Base-by-base conservation (phyloP, 257 asterid species). In the Nicotiana undulata region DNA sequence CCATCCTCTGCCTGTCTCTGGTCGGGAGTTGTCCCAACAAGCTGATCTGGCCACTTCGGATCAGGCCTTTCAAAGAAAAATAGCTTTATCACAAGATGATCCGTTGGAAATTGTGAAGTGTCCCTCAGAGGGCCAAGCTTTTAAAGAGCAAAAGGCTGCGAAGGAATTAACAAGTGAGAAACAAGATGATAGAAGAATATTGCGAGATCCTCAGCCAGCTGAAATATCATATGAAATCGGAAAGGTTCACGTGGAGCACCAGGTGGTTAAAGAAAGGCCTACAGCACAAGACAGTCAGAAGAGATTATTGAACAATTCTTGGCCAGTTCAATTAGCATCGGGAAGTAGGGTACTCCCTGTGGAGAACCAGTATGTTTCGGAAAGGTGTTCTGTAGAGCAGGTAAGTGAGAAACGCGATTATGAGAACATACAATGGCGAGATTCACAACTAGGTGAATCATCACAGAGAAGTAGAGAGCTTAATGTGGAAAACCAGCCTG, bases 51-150 rank as follows among this genome's bases (percentile, higher is more conserved):
- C 32, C 29, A 22, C 51, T 37, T 70, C 63, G 20, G 77, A 74
- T 74, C 63, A 17, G 34, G 66, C 55, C 20, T 84, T 70, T 51
- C 70, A 80, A 31, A 40, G 70, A 29, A 34, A 63, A 63, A 66
- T 79, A 55, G 40, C 84, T 26, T 46, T 63, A 32, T 53, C 55
- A 28, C 82, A 63, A 53, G 58, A 76, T 28, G 87, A 72, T 52
- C 52, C 58, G 53, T 64, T 22, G 11, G 61, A 53, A 76, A 58
- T 1, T 13, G 51, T 60, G 29, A 11, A 40, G 10, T 82, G 67
- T 74, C 40, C 65, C 5, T n/a, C 53, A n/a, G 81, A 60, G 67
- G 44, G 76, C 15, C 84, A 46, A 49, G 9, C 60, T 1, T 49
- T 46, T 15, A 72, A 46, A 9, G 78, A 72, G 78, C 60, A 63